Conservation (phyloP, 176 grass and related monocot genomes). For the Oryza glumipatula region DNA sequence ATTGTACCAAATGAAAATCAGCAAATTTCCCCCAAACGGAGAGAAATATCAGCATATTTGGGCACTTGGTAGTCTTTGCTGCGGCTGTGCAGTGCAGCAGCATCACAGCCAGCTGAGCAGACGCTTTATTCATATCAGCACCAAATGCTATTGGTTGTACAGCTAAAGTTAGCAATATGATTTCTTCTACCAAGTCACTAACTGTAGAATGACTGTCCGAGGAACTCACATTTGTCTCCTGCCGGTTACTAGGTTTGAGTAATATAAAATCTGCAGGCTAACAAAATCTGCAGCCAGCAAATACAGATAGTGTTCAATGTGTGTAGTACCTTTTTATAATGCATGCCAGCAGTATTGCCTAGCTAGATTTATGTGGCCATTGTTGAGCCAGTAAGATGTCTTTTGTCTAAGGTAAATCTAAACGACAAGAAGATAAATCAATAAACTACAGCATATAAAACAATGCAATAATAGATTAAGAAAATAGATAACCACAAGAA, state of each 20-base stretch:
- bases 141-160: slow-evolving; percentile 16
- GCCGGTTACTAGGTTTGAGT: not conserved
- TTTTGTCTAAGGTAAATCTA: not conserved
- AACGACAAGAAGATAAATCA: slow-evolving; percentile 25
- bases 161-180: not conserved
- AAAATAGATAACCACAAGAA: slow-evolving; percentile 3
- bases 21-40: slow-evolving; percentile 21
- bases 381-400: not conserved
- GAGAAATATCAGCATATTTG: not conserved
- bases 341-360: slow-evolving; percentile 10
- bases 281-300: slow-evolving; percentile 20
- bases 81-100: too few species aligned
- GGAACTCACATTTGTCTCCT: not conserved
- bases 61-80: too few species aligned
- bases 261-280: slow-evolving; percentile 32
- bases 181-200: not conserved
- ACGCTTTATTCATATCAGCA: slow-evolving; percentile 2
- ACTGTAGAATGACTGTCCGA: not conserved
- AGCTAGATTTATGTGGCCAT: not conserved
- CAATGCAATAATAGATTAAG: slow-evolving; percentile 10
- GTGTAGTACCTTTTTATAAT: not conserved
- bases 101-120: too few species aligned
- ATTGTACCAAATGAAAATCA: slow-evolving; percentile 16
- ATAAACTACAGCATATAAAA: slow-evolving; percentile 27
- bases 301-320: slow-evolving; percentile 27